A percentile compares a stretch with the other conserved stretches of the same genome.
Conservation (phyloP, 768 basidiomycete species). For the Tricholoma saponaceum region DNA sequence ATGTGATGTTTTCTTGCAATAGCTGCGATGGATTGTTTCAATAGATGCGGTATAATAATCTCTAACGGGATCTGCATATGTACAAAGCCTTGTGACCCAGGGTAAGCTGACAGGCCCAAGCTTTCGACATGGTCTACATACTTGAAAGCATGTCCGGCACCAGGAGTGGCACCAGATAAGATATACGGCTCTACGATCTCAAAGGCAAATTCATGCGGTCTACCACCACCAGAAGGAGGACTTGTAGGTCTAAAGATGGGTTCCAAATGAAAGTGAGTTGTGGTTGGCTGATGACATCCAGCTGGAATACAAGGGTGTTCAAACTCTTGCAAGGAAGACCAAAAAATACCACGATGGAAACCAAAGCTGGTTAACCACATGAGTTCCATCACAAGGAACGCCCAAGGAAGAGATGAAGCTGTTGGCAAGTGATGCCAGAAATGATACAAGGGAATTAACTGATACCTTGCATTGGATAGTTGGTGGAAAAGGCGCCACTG, state of each 20-base stretch:
- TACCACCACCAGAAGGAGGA: not conserved
- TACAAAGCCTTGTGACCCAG: not conserved
- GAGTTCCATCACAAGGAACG: not conserved
- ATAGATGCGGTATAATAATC: not conserved
- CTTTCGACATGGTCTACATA: not conserved
- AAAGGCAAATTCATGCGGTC: not conserved
- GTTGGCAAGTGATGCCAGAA: not conserved
- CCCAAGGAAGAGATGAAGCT: not conserved
- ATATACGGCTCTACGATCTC: not conserved
- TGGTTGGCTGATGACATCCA: not conserved
- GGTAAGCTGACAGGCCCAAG: not conserved
- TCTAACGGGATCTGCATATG: not conserved
- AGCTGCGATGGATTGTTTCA: not conserved
- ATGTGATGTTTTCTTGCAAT: slow-evolving; percentile 11
- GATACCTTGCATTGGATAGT: not conserved
- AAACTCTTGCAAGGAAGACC: not conserved
- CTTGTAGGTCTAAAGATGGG: not conserved
- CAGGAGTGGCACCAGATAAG: not conserved
- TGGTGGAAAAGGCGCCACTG: not conserved
- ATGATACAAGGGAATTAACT: not conserved
- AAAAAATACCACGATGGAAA: not conserved
- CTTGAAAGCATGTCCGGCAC: not conserved
- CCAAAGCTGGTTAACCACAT: not conserved
- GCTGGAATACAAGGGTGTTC: not conserved
- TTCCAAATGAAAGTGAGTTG: not conserved